Evolutionary conservation across 768 basidiomycete genomes (phyloP).

Genomic region (Calocera cornea): DNA sequence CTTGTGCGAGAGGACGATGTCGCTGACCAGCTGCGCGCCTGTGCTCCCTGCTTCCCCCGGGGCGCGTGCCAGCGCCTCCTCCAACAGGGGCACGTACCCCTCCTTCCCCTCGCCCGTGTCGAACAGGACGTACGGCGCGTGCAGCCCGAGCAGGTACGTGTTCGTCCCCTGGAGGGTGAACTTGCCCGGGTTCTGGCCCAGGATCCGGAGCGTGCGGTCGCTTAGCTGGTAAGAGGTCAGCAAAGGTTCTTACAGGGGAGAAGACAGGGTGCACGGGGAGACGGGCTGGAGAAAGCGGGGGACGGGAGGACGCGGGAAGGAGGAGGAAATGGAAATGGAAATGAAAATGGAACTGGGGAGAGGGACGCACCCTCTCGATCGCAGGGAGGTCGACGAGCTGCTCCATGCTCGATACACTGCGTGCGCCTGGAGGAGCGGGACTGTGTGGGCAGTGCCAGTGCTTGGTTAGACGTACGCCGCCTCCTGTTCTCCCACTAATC

Average conservation of each 20-base stretch:
- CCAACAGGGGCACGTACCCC: conserved; percentile 53
- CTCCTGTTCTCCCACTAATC: no score
- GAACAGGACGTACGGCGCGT: conserved; percentile 60
- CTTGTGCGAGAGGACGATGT: conserved; percentile 85
- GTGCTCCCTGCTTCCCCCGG: no score
- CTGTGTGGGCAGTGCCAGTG: background rate
- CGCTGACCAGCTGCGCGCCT: conserved; percentile 47
- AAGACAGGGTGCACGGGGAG: no score
- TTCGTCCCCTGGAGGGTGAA: conserved; percentile 89
- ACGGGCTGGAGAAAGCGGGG: no score
- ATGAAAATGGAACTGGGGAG: no score
- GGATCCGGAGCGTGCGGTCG: background rate
- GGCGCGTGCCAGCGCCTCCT: conserved; percentile 39
- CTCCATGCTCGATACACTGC: background rate
- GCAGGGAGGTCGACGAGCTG: background rate
- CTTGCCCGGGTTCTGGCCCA: conserved; percentile 63
- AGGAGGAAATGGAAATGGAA: no score
- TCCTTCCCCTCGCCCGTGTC: conserved; percentile 70
- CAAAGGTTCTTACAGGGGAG: no score
- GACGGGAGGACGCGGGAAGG: background rate
- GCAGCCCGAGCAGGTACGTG: conserved; percentile 66
- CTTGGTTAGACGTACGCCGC: no score
- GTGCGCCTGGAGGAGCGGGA: no score
- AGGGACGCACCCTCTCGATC: background rate
- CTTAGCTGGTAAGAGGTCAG: background rate